Conservation (phyloP, 75 land plant species). For the Sequoiadendron giganteum region DNA sequence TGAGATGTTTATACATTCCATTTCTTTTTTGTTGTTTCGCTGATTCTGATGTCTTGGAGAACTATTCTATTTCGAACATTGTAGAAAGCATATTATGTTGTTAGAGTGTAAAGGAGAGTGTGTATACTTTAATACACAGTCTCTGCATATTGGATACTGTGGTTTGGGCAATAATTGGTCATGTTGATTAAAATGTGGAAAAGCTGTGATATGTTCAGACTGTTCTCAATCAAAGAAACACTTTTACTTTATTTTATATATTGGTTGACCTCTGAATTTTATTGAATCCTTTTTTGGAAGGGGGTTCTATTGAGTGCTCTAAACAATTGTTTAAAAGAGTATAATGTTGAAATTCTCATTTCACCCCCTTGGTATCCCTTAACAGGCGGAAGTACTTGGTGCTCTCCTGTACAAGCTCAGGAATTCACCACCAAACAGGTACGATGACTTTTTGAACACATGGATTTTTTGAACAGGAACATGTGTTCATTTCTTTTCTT, state of each 20-base stretch:
- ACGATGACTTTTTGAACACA: no score
- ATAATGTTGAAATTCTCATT: neutral
- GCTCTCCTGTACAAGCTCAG: conserved; percentile 2
- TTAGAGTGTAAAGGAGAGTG: neutral
- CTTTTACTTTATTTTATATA: neutral
- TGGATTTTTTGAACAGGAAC: neutral
- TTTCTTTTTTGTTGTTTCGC: neutral
- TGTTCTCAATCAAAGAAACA: neutral
- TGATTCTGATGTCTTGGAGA: neutral
- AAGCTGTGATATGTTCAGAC: neutral
- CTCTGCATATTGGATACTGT: neutral
- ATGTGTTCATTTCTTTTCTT: neutral
- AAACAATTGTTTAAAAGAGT: neutral
- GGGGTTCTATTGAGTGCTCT: neutral
- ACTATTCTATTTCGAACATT: neutral
- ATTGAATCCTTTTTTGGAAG: neutral
- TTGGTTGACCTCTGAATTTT: neutral
- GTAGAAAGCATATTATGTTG: neutral
- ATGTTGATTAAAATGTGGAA: neutral
- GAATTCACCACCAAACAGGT: conserved; percentile 9
- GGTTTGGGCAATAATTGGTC: neutral
- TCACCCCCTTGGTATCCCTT: neutral
- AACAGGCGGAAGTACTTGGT: conserved; percentile 11
- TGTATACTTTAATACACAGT: neutral
- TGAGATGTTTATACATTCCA: neutral